Evolutionary conservation across 2,329 filamentous ascomycete genomes (phyloP).

Genomic region (Colletotrichum somersetense): DNA sequence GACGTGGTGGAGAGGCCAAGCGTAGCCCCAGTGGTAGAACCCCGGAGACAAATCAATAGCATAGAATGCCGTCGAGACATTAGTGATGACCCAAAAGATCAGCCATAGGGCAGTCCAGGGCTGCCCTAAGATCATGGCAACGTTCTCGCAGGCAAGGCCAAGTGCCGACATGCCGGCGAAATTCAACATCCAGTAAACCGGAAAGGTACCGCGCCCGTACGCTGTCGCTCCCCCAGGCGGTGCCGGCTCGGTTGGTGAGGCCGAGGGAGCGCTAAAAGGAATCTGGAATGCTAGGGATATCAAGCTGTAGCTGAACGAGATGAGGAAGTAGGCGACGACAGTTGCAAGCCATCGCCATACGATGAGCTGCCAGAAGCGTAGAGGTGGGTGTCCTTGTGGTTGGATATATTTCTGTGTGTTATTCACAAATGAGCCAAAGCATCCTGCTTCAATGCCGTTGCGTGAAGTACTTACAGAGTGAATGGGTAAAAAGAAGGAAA

Average conservation of each 20-base stretch:
- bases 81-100: slow-evolving; percentile 77
- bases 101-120: slow-evolving; percentile 73
- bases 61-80: slow-evolving; percentile 72
- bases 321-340: slow-evolving; percentile 69
- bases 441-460: neutral
- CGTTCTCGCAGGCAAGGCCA: slow-evolving; percentile 74
- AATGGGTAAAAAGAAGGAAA: slow-evolving; percentile 73
- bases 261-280: slow-evolving; percentile 66
- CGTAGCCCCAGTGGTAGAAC: slow-evolving; percentile 74
- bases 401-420: slow-evolving; percentile 61
- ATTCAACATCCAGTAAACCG: slow-evolving; percentile 74
- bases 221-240: slow-evolving; percentile 62
- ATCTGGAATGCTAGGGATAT: slow-evolving; percentile 73
- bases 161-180: slow-evolving; percentile 73
- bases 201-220: slow-evolving; percentile 69
- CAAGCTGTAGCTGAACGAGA: slow-evolving; percentile 73
- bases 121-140: slow-evolving; percentile 71
- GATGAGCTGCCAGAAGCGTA: slow-evolving; percentile 70
- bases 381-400: slow-evolving; percentile 66
- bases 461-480: slow-evolving; percentile 58
- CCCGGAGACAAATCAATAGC: slow-evolving; percentile 67
- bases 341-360: slow-evolving; percentile 70
- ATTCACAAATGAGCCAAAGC: neutral
- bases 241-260: slow-evolving; percentile 55
- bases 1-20: slow-evolving; percentile 73